A percentile compares a stretch with the other conserved stretches of the same genome.
These are phyloP conservation scores for Amanita rubescens DNA, from an alignment of 768 basidiomycete species.

Conservation along the genomic window DNA sequence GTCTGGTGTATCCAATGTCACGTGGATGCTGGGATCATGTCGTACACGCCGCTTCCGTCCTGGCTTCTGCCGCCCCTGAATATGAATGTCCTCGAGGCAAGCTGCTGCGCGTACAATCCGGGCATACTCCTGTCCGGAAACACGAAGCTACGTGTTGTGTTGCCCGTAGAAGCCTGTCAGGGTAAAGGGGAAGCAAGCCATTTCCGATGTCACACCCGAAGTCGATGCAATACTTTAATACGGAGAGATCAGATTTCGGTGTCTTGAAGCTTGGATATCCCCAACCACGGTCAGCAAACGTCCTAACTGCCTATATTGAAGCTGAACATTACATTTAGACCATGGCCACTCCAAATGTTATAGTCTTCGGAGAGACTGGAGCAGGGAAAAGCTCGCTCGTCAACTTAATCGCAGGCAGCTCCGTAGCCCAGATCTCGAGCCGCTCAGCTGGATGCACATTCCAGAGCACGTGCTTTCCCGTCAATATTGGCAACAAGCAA, in stretches of 20 bases:
- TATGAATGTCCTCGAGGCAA: no score
- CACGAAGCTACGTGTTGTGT: no score
- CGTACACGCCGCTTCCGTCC: no score
- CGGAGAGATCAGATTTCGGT: neutral
- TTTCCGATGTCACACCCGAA: neutral
- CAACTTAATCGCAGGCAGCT: slow-evolving; percentile 27
- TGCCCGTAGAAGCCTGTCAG: no score
- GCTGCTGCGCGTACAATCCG: no score
- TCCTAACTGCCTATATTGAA: neutral
- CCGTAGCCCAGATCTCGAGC: slow-evolving; percentile 24
- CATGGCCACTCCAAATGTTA: slow-evolving; percentile 17
- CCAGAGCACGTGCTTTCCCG: slow-evolving; percentile 17
- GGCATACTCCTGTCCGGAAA: no score
- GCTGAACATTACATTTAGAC: neutral
- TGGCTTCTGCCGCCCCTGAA: no score
- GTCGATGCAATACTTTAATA: neutral
- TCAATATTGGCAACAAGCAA: slow-evolving; percentile 15
- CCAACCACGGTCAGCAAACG: neutral
- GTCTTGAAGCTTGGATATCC: no score
- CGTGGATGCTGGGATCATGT: no score
- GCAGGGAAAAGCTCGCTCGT: slow-evolving; percentile 35
- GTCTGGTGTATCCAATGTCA: no score
- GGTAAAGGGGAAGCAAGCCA: neutral
- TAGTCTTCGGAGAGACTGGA: slow-evolving; percentile 36
- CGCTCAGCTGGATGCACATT: slow-evolving; percentile 30